A percentile compares a stretch with the other conserved stretches of the same genome.
Evolutionary conservation across 306 rosid genomes (phyloP).

Genomic region (Cicer chorassanicum): DNA sequence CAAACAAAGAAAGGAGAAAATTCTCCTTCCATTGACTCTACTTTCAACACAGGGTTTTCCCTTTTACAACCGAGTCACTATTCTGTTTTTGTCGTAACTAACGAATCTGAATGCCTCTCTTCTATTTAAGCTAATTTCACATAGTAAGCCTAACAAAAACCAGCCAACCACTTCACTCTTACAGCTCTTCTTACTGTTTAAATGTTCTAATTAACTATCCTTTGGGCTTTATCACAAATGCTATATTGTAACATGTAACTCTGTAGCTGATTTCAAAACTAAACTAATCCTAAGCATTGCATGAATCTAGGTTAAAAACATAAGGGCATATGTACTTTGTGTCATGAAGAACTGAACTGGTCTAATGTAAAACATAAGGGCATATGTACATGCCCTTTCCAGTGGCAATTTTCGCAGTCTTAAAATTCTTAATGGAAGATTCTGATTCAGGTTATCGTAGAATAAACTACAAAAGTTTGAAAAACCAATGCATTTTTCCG

Average conservation of each 20-base stretch:
- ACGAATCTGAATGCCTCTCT: not conserved
- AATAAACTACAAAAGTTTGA: not conserved
- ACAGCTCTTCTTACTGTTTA: not conserved
- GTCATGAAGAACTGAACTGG: not conserved
- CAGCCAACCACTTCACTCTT: not conserved
- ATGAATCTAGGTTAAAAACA: constrained; percentile 4
- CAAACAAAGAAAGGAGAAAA: not conserved
- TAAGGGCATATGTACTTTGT: too few relatives aligned
- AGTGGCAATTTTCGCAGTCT: not conserved
- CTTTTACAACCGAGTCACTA: not conserved
- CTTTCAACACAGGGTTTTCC: not conserved
- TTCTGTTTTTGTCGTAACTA: not conserved
- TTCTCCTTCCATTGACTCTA: not conserved
- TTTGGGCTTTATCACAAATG: not conserved
- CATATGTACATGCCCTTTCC: not conserved
- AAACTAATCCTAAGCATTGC: not conserved
- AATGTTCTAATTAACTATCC: not conserved
- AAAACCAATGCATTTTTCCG: not conserved
- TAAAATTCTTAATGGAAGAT: not conserved
- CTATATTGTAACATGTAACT: not conserved
- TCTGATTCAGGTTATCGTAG: not conserved
- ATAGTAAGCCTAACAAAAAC: not conserved
- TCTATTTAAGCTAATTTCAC: not conserved
- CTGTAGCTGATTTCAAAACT: not conserved
- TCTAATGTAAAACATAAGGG: not conserved